Evolutionary conservation across 371 early-diverging fungal species (phyloP).

Genomic region (Rhizopus sp.): DNA sequence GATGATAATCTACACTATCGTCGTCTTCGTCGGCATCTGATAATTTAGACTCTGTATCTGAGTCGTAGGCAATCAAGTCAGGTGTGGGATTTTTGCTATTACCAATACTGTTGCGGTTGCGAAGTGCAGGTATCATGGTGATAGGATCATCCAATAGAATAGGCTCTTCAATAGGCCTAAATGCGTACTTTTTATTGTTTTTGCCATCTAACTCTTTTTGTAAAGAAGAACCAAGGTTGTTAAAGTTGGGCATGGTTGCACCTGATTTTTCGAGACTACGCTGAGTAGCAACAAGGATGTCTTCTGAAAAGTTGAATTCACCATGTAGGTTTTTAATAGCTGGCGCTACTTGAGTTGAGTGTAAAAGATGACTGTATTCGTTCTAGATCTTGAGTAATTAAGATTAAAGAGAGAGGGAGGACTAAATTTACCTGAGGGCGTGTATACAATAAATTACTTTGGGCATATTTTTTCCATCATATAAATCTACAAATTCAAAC

Average conservation of each 20-base stretch:
- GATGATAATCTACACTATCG: not conserved
- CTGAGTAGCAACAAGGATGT: conserved; percentile 83
- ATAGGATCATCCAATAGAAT: not conserved
- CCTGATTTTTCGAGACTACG: conserved; percentile 82
- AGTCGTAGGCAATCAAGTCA: conserved; percentile 17
- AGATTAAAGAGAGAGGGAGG: not conserved
- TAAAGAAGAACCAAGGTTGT: conserved; percentile 72
- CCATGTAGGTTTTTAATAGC: conserved; percentile 92
- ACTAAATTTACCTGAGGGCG: conserved; percentile 79
- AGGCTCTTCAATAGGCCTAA: conserved; percentile 23
- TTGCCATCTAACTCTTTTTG: conserved; percentile 61
- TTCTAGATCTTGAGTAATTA: not conserved
- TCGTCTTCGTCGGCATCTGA: conserved; percentile 7
- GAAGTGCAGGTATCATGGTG: not conserved
- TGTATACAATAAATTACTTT: conserved; percentile 99
- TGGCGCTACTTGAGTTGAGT: conserved; percentile 84
- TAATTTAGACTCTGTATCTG: conserved; percentile 20
- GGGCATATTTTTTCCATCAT: conserved; percentile 99
- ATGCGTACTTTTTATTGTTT: conserved; percentile 3
- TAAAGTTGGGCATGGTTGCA: conserved; percentile 82
- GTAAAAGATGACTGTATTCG: conserved; percentile 78
- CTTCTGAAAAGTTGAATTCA: conserved; percentile 87
- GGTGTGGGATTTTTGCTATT: not conserved
- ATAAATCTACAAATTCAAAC: conserved; percentile 98
- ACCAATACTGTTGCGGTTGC: not conserved